Evolutionary conservation across 768 basidiomycete species (phyloP).

Genomic region (Agaricus subrufescens): DNA sequence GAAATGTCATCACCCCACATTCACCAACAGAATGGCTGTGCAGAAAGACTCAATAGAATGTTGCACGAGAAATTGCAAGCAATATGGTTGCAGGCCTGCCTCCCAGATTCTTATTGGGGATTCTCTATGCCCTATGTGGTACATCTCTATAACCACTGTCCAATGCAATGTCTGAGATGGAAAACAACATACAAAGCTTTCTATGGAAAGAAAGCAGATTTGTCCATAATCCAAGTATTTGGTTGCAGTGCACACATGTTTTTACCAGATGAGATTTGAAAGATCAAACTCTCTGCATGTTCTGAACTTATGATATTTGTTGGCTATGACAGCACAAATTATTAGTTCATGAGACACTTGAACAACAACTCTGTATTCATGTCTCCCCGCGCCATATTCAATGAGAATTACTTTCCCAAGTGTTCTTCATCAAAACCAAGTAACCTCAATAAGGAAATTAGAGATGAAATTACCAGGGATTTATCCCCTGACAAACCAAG

Average conservation of each 20-base stretch:
- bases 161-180: neutral
- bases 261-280: neutral
- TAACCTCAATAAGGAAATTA: too few species aligned
- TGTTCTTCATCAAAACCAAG: neutral
- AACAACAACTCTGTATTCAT: neutral
- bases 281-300: neutral
- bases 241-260: neutral
- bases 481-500: too few species aligned
- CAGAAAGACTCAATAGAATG: constrained; percentile 16
- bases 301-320: neutral
- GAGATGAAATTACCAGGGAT: too few species aligned
- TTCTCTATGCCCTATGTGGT: neutral
- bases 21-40: constrained; percentile 17
- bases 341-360: neutral
- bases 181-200: neutral
- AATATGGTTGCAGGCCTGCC: neutral
- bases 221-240: neutral
- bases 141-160: neutral
- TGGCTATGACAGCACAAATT: neutral
- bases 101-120: neutral
- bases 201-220: neutral
- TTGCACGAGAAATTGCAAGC: constrained; percentile 11
- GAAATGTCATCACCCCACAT: constrained; percentile 4
- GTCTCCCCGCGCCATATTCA: neutral
- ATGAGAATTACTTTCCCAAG: neutral